Evolutionary conservation across 495 filamentous ascomycete species (phyloP).

Genomic region (Hypoxylon intermedium): DNA sequence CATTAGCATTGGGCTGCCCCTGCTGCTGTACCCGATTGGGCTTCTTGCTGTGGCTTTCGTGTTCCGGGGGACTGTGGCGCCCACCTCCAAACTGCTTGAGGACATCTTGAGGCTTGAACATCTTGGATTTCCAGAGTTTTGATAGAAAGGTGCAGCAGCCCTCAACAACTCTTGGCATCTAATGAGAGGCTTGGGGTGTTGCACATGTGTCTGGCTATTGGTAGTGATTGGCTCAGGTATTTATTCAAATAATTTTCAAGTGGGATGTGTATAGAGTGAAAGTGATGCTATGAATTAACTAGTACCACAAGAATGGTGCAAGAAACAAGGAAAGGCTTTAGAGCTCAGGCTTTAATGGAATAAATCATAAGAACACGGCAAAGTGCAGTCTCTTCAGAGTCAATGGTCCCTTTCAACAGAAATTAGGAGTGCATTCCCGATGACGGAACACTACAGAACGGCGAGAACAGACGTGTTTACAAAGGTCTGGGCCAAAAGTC

Average conservation of each 20-base stretch:
- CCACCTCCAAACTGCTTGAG: constrained; percentile 16
- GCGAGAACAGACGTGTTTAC: background rate
- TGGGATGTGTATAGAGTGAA: background rate
- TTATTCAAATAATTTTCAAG: background rate
- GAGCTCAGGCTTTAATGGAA: too few relatives aligned
- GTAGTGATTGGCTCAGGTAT: background rate
- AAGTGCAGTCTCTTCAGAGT: background rate
- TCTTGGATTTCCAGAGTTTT: constrained; percentile 6
- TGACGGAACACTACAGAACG: background rate
- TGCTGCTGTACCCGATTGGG: constrained; percentile 23
- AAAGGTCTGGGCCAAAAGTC: too few relatives aligned
- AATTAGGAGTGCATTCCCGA: background rate
- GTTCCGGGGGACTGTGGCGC: constrained; percentile 9
- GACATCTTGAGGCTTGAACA: constrained; percentile 28
- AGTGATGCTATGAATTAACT: background rate
- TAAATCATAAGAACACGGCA: background rate
- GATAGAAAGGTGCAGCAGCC: background rate
- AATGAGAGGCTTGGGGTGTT: background rate
- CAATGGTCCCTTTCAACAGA: too few relatives aligned
- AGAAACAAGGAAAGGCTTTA: too few relatives aligned
- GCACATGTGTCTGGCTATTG: background rate
- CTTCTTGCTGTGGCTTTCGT: constrained; percentile 30
- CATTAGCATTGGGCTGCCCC: constrained; percentile 12
- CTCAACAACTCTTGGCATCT: background rate
- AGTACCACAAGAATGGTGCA: too few relatives aligned